Evolutionary conservation across 2,329 filamentous ascomycete genomes (phyloP), one percentile per base, ranked within the genome.

Genomic region (Coniella vitis): DNA sequence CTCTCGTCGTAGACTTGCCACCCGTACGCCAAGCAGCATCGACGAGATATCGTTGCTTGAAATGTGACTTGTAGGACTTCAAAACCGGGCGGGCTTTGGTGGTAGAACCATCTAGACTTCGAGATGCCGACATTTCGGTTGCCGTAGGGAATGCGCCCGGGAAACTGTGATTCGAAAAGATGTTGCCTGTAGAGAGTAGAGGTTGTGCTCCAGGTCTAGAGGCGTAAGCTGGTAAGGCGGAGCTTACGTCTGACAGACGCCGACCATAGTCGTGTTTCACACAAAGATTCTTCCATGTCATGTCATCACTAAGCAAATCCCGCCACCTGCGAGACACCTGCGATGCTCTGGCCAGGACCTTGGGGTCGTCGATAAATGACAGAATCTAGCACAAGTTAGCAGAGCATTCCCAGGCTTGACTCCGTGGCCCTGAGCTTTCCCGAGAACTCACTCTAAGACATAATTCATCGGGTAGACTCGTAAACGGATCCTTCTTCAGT

Each of bases 261-360:
- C 78, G 74, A 66, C 67, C 81, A 65, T 95, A 98, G 54, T 93
- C 90, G 65, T 95, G 91, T 68, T 95, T 96, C 56, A 94, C 89
- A 64, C 91, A 97, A 17, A 98, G 76, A 54, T 93, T 89, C 71
- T 95, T 96, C 93, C 93, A 98, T 1, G 93, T 95, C 69, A 96
- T 90, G 65, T 98, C 93, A 65, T 98, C 93, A 62, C 86, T 91
- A 43, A 98, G 76, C 7, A 98, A 76, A 66, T 96, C 90, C 55
- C 88, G 81, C 93, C 93, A 98, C 64, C 90, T 80, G 56, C 83
- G 83, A 47, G 93, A 98, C n/a, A 98, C 93, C 65, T 97, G 91
- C 4, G 91, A 95, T 45, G 93, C 87, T 63, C 93, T 80, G 35
- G 90, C 91, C 40, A 98, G 76, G 3, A 94, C 94, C 64, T 90